Evolutionary conservation across 805 yeast species (phyloP).

Genomic region (Kregervanrija delftensis): DNA sequence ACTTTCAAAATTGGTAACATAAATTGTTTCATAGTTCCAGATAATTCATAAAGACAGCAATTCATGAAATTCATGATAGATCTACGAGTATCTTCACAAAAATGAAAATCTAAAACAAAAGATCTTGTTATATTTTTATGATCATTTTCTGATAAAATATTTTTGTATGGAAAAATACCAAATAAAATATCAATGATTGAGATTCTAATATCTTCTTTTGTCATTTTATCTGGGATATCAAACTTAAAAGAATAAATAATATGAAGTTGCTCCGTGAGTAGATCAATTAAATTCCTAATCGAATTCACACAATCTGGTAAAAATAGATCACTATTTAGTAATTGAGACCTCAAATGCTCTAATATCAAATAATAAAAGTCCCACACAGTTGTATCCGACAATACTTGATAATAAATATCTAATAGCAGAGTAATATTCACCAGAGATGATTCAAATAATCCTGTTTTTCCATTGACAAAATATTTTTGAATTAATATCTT

Average conservation of each 20-base stretch:
- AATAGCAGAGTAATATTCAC: slow-evolving; percentile 43
- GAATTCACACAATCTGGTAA: slow-evolving; percentile 33
- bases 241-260: slow-evolving; percentile 40
- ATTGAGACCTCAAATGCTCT: slow-evolving; percentile 66
- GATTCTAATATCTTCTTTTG: slow-evolving; percentile 59
- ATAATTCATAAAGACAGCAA: slow-evolving; percentile 76
- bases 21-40: slow-evolving; percentile 62
- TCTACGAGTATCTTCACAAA: slow-evolving; percentile 74
- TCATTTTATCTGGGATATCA: slow-evolving; percentile 30
- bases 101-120: slow-evolving; percentile 51
- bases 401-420: slow-evolving; percentile 40
- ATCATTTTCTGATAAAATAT: slow-evolving; percentile 44
- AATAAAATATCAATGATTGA: slow-evolving; percentile 58
- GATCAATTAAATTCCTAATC: slow-evolving; percentile 31
- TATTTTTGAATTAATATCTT: slow-evolving; percentile 31
- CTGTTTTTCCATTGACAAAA: slow-evolving; percentile 18
- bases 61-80: slow-evolving; percentile 73
- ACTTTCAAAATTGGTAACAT: slow-evolving; percentile 63
- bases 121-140: slow-evolving; percentile 60
- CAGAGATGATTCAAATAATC: slow-evolving; percentile 45
- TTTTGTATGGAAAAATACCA: slow-evolving; percentile 54
- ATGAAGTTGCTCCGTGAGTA: slow-evolving; percentile 53
- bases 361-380: slow-evolving; percentile 60
- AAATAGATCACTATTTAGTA: slow-evolving; percentile 52
- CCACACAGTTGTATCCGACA: slow-evolving; percentile 57